A percentile compares a stretch with the other conserved stretches of the same genome.
phyloP scores from a whole-genome alignment of 164 flowering plant genomes.

The Annona cherimola region DNA sequence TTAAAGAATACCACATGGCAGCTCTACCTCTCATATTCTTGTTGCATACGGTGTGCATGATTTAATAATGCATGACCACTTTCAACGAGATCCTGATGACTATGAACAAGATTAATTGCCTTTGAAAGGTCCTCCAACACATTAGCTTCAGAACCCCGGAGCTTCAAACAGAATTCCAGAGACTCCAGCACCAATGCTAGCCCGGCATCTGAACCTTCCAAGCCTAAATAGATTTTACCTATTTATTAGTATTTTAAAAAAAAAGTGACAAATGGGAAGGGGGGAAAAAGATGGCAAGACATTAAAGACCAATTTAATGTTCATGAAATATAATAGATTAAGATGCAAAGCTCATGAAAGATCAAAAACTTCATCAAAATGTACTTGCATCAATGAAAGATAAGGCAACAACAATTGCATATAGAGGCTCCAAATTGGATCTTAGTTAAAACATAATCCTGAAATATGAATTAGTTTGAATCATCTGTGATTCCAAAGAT shows the following conservation, averaged over 20 bases:
- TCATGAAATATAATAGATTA: not conserved
- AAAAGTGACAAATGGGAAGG: not conserved
- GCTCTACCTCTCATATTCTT: constrained; percentile 84
- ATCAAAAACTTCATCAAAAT: not conserved
- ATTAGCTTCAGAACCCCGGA: constrained; percentile 94
- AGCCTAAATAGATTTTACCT: constrained; percentile 31
- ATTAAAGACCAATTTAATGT: not conserved
- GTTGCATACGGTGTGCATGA: constrained; percentile 79
- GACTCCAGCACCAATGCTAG: constrained; percentile 84
- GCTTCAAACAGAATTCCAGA: constrained; percentile 85
- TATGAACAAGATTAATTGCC: constrained; percentile 86
- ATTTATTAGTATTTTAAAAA: not conserved
- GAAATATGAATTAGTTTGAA: too few relatives aligned
- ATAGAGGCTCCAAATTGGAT: not conserved
- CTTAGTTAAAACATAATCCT: not conserved
- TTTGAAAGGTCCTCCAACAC: constrained; percentile 85
- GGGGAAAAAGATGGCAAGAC: not conserved
- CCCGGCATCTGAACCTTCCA: constrained; percentile 87
- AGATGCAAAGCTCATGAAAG: not conserved
- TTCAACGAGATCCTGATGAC: constrained; percentile 73
- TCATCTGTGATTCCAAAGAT: not conserved
- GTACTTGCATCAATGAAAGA: not conserved
- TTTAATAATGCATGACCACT: constrained; percentile 83
- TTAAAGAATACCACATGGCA: not conserved
- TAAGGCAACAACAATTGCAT: not conserved